Percentiles rank a stretch among this genome's conserved stretches.
Evolutionary conservation across 139 green algal species (phyloP).

Genomic region (Pleodorina starrii): DNA sequence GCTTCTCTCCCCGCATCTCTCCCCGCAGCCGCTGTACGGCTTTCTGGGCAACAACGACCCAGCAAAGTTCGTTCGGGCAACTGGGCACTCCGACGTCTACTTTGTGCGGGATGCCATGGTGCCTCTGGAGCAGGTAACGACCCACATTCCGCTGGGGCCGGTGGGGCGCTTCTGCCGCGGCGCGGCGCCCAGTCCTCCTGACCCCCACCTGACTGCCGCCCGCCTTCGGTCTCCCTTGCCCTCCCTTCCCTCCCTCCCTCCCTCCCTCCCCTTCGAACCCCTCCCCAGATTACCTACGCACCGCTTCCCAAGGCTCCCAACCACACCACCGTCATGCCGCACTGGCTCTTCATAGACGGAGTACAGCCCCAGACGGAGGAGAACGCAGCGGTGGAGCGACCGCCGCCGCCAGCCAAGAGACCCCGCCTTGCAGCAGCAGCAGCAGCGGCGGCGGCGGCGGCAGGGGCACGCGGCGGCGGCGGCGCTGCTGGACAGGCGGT

Average conservation of each 20-base stretch:
- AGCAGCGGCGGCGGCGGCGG: conserved; percentile 25
- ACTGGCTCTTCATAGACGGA: conserved; percentile 95
- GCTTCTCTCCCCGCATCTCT: neutral
- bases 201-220: no score
- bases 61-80: conserved; percentile 75
- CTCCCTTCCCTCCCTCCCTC: no score
- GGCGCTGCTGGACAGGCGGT: neutral
- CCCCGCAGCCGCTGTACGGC: conserved; percentile 84
- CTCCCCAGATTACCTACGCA: conserved; percentile 76
- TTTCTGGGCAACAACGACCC: conserved; percentile 75
- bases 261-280: no score
- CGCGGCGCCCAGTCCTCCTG: no score
- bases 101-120: conserved; percentile 77
- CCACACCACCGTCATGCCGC: conserved; percentile 81
- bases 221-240: no score
- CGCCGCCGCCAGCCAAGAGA: conserved; percentile 50
- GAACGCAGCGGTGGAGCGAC: conserved; percentile 74
- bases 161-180: no score
- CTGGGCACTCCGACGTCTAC: conserved; percentile 82
- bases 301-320: conserved; percentile 80
- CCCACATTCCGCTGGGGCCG: no score
- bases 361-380: conserved; percentile 91
- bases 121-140: conserved; percentile 72
- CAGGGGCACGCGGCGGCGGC: neutral
- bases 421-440: conserved; percentile 1